Percentiles rank a stretch among this genome's conserved stretches.
Conservation (phyloP, 2,329 filamentous ascomycete species). For the Diaporthe longicolla region DNA sequence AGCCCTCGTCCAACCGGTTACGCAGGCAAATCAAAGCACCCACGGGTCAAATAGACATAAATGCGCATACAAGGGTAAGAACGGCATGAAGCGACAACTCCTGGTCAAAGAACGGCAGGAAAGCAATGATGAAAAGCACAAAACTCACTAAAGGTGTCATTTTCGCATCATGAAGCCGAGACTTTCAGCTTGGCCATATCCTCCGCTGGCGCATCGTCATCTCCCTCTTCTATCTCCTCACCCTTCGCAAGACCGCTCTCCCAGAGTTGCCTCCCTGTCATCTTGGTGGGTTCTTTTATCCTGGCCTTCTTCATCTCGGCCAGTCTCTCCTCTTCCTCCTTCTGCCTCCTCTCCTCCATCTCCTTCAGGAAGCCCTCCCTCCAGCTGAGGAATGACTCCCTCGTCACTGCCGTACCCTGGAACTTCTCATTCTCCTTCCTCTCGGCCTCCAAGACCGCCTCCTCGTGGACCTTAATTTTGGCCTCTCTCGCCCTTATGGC, state of each 20-base stretch:
- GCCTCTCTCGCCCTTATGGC: conserved; percentile 80
- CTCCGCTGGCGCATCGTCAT: conserved; percentile 74
- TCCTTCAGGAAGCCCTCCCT: conserved; percentile 82
- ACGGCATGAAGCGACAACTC: background rate
- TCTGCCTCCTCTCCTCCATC: conserved; percentile 79
- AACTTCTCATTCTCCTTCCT: conserved; percentile 97
- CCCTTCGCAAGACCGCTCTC: conserved; percentile 80
- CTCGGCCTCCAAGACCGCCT: conserved; percentile 73
- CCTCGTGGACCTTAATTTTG: conserved; percentile 70
- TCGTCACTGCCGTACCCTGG: conserved; percentile 89
- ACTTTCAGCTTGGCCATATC: conserved; percentile 81
- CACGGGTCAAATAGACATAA: background rate
- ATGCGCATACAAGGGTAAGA: background rate
- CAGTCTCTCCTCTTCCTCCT: conserved; percentile 80
- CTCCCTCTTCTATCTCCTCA: conserved; percentile 75
- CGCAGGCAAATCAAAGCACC: background rate
- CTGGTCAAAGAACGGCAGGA: background rate
- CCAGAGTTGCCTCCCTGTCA: conserved; percentile 84
- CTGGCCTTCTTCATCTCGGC: conserved; percentile 87
- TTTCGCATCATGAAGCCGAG: conserved; percentile 59
- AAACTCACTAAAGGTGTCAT: conserved; percentile 21
- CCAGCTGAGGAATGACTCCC: conserved; percentile 89
- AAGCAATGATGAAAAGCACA: background rate
- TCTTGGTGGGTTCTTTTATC: conserved; percentile 79
- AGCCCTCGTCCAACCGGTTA: background rate